These are phyloP conservation scores for Termitomyces sp. DNA, from an alignment of 768 basidiomycete genomes.

Conservation along the genomic window DNA sequence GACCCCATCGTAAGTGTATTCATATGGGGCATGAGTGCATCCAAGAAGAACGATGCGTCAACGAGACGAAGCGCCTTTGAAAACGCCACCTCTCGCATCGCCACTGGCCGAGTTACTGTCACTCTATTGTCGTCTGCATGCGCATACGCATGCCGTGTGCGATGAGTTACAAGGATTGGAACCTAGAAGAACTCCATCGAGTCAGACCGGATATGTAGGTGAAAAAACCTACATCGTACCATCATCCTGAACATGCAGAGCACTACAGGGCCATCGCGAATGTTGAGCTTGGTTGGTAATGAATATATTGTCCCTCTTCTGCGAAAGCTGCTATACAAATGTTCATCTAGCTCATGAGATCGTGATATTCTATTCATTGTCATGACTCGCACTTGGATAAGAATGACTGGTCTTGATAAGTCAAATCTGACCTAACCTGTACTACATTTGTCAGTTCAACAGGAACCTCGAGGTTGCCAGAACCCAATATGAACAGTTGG, in stretches of 20 bases:
- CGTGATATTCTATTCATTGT: slow-evolving; percentile 23
- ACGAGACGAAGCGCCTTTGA: slow-evolving; percentile 30
- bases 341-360: slow-evolving; percentile 30
- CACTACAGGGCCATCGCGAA: slow-evolving; percentile 31
- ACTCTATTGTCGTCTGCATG: slow-evolving; percentile 31
- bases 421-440: slow-evolving; percentile 24
- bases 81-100: slow-evolving; percentile 32
- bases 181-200: slow-evolving; percentile 16
- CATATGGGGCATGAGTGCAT: slow-evolving; percentile 6
- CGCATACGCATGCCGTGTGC: slow-evolving; percentile 29
- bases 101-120: slow-evolving; percentile 31
- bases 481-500: slow-evolving; percentile 26
- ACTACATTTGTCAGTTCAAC: slow-evolving; percentile 32
- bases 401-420: slow-evolving; percentile 20
- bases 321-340: slow-evolving; percentile 36
- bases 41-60: slow-evolving; percentile 18
- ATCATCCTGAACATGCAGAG: no score
- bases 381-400: background rate
- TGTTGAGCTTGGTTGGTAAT: slow-evolving; percentile 33
- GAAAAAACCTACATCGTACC: slow-evolving; percentile 23
- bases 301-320: slow-evolving; percentile 24
- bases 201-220: background rate
- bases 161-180: slow-evolving; percentile 34
- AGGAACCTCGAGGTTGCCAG: slow-evolving; percentile 27
- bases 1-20: slow-evolving; percentile 9